Percentiles rank a stretch among this genome's conserved stretches.
phyloP scores from a whole-genome alignment of 2,329 filamentous ascomycete genomes.

The Cadophora sp. region DNA sequence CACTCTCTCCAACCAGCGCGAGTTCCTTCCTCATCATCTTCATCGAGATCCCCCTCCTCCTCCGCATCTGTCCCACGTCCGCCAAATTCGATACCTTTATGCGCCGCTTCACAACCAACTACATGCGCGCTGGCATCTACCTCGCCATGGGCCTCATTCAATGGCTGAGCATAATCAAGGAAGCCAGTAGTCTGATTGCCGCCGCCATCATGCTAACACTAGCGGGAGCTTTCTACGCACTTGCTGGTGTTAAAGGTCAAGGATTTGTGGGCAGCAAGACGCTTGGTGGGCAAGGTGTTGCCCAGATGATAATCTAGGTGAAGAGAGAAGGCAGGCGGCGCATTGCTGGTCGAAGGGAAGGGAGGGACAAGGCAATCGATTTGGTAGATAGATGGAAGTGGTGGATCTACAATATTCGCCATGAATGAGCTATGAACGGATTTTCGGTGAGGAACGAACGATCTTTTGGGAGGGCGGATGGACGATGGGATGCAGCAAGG shows the following conservation, averaged over 20 bases:
- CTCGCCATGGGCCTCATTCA: constrained; percentile 79
- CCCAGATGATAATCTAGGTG: constrained; percentile 92
- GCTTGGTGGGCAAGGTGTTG: constrained; percentile 88
- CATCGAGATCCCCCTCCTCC: constrained; percentile 89
- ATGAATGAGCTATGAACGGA: constrained; percentile 7
- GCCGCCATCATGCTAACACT: constrained; percentile 82
- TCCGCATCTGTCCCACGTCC: constrained; percentile 97
- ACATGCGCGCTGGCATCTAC: constrained; percentile 93
- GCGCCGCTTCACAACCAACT: constrained; percentile 93
- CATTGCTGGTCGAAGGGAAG: neutral
- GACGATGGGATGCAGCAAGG: neutral
- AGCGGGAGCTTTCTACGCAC: constrained; percentile 79
- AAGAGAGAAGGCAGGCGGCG: neutral
- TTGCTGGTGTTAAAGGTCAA: constrained; percentile 83
- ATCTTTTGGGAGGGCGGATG: neutral
- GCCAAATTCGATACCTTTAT: constrained; percentile 87
- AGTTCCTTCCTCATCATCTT: constrained; percentile 80
- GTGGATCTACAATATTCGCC: neutral
- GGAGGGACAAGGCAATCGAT: neutral
- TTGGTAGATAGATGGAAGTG: neutral
- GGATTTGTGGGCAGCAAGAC: constrained; percentile 94
- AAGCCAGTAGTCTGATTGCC: constrained; percentile 78
- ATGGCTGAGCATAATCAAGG: constrained; percentile 77
- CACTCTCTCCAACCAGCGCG: constrained; percentile 54
- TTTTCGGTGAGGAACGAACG: no score